phyloP scores from a whole-genome alignment of 2,329 filamentous ascomycete genomes.

The Blastomyces parvus region DNA sequence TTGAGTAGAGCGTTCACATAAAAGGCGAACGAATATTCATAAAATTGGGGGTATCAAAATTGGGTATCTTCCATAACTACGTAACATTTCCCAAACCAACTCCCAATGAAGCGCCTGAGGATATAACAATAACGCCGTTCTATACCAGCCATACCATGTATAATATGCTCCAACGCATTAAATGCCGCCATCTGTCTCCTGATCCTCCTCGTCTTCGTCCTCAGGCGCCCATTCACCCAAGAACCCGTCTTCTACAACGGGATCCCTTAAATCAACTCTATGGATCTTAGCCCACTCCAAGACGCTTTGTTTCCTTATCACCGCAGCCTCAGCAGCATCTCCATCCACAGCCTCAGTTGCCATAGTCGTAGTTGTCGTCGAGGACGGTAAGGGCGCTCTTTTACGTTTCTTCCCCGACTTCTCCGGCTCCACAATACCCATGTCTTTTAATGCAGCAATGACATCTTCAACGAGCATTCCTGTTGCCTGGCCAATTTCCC shows the following conservation, averaged over 20 bases:
- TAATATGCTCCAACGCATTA: constrained; percentile 9
- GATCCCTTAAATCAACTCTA: constrained; percentile 52
- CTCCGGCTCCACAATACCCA: constrained; percentile 56
- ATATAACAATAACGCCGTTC: constrained; percentile 12
- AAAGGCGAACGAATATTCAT: neutral
- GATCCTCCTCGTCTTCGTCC: constrained; percentile 1
- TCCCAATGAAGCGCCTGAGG: neutral
- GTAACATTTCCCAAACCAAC: neutral
- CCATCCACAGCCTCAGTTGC: neutral
- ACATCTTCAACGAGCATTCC: constrained; percentile 84
- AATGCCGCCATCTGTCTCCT: constrained; percentile 21
- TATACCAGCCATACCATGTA: constrained; percentile 6
- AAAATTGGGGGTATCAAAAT: neutral
- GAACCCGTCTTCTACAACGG: constrained; percentile 68
- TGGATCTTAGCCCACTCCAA: constrained; percentile 58
- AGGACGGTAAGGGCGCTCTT: constrained; percentile 24
- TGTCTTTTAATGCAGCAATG: constrained; percentile 64
- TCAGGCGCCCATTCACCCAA: constrained; percentile 54
- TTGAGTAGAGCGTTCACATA: too few species aligned
- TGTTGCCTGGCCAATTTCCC: constrained; percentile 63
- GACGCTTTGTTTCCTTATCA: constrained; percentile 51
- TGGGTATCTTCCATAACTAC: constrained; percentile 6
- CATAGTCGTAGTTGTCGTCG: neutral
- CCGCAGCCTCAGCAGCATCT: constrained; percentile 23
- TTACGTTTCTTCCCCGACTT: constrained; percentile 45